These are phyloP conservation scores for Haplosporangium sp. DNA, from an alignment of 371 early-diverging fungal species.

Conservation along the genomic window DNA sequence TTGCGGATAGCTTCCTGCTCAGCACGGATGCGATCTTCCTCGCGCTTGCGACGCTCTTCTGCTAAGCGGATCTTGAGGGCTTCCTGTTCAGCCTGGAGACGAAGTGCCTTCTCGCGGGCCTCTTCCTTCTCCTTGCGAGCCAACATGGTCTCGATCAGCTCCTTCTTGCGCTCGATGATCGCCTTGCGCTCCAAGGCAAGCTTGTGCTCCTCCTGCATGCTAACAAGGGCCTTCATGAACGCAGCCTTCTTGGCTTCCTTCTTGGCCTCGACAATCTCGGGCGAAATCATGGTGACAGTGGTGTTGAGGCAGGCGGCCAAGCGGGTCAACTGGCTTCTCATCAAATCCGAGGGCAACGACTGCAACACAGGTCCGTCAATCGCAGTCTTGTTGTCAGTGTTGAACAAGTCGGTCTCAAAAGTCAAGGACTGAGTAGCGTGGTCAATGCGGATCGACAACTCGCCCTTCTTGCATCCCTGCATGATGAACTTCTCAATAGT, in stretches of 20 bases:
- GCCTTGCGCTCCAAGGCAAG: conserved; percentile 80
- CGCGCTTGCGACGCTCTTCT: conserved; percentile 88
- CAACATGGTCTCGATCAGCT: conserved; percentile 83
- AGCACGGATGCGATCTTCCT: conserved; percentile 82
- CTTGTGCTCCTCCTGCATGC: conserved; percentile 87
- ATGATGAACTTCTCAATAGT: conserved; percentile 97
- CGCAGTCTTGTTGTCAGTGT: conserved; percentile 71
- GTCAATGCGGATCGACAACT: conserved; percentile 94
- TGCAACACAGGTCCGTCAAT: conserved; percentile 89
- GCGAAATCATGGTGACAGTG: conserved; percentile 88
- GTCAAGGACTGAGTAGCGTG: conserved; percentile 90
- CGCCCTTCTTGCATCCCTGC: conserved; percentile 96
- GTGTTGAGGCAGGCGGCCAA: conserved; percentile 84
- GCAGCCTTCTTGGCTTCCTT: conserved; percentile 72
- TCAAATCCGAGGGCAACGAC: conserved; percentile 87
- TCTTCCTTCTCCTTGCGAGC: conserved; percentile 84
- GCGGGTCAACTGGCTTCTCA: conserved; percentile 86
- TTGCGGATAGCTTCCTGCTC: conserved; percentile 86
- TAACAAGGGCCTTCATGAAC: conserved; percentile 71
- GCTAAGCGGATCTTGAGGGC: conserved; percentile 85
- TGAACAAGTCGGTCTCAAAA: conserved; percentile 89
- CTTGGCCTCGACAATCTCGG: conserved; percentile 73
- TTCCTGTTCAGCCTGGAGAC: conserved; percentile 85
- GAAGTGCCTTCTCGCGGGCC: conserved; percentile 78
- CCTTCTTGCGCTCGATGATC: conserved; percentile 94